Evolutionary conservation across 1,139 yeast genomes (phyloP), one percentile per base, ranked within the genome.

Genomic region (Debaryomyces udenii): DNA sequence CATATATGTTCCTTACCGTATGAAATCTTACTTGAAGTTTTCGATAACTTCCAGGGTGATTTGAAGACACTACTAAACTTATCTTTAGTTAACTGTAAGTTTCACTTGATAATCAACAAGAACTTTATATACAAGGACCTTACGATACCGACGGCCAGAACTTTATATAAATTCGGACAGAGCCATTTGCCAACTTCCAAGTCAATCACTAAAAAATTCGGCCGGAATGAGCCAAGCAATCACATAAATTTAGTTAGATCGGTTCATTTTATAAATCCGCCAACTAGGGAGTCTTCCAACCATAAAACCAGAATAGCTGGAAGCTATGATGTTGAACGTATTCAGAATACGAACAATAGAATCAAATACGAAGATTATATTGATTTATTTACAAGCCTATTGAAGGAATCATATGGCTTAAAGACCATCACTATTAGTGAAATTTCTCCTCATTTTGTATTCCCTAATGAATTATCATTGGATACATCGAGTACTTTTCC

Each of bases 391-490:
- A 44, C 47, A 2, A 48, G 49, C 11, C 48, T 72, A 6, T 48
- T 70, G 9, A 50, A 50, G 18, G 68, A 68, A 39, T 62, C 70
- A 9, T 68, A 52, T 45, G 73, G 70, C 9, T 47, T 72, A 22
- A 58, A 62, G 40, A 44, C 43, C 3, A 31, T 70, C 2, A 45
- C 45, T 4, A 48, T 80, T 13, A 60, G 62, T 14, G 76, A 78
- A 41, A 69, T 80, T 1, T 72, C 81, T 3, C 81, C 82, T 2
- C 71, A 68, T 18, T 80, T 80, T 52, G 67, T 62, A 31, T 76
- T 80, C 40, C 76, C 77, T 3, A 27, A 42, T 32, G 37, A 34
- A 10, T 15, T 34, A 9, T 22, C 24, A 7, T 17, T 10, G 6
- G 30, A 34, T 16, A 6, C 23, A n/a, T 31, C 34, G 38, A 16